Evolutionary conservation across 768 basidiomycete species (phyloP).

Genomic region (Lenzites betulinus): DNA sequence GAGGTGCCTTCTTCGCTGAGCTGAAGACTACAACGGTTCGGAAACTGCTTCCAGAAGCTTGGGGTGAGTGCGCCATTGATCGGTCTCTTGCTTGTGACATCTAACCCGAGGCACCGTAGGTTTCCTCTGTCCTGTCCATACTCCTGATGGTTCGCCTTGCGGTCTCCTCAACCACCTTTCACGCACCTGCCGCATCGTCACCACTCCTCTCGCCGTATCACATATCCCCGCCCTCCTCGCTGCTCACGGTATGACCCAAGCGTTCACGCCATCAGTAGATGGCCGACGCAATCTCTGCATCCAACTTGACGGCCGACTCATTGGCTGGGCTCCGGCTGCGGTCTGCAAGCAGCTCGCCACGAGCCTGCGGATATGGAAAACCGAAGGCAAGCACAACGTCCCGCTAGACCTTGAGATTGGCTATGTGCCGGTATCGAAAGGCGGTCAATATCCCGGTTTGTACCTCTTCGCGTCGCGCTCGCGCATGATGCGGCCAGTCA

Average conservation of each 20-base stretch:
- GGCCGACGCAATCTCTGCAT: slow-evolving; percentile 83
- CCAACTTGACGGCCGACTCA: slow-evolving; percentile 93
- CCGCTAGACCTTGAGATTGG: slow-evolving; percentile 96
- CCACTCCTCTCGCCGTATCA: slow-evolving; percentile 67
- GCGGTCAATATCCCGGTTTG: slow-evolving; percentile 96
- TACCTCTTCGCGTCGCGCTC: slow-evolving; percentile 86
- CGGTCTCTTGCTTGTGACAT: not conserved
- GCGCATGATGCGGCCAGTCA: slow-evolving; percentile 98
- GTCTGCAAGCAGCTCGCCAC: slow-evolving; percentile 81
- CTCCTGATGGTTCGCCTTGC: slow-evolving; percentile 97
- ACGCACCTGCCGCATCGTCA: slow-evolving; percentile 89
- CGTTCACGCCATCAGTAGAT: slow-evolving; percentile 77
- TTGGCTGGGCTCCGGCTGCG: slow-evolving; percentile 86
- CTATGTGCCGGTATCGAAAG: slow-evolving; percentile 77
- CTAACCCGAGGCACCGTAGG: slow-evolving; percentile 46
- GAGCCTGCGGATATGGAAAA: slow-evolving; percentile 92
- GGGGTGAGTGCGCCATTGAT: slow-evolving; percentile 61
- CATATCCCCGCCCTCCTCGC: slow-evolving; percentile 83
- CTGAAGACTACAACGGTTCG: slow-evolving; percentile 97
- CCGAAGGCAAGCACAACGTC: slow-evolving; percentile 76
- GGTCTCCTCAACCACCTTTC: slow-evolving; percentile 97
- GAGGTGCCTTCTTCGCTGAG: slow-evolving; percentile 98
- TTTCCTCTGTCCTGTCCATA: slow-evolving; percentile 98
- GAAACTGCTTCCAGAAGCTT: slow-evolving; percentile 94
- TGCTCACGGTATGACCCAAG: slow-evolving; percentile 92